Base-by-base conservation (phyloP, 192 early-diverging fungal genomes). In the Dimargaris cristalligena region DNA sequence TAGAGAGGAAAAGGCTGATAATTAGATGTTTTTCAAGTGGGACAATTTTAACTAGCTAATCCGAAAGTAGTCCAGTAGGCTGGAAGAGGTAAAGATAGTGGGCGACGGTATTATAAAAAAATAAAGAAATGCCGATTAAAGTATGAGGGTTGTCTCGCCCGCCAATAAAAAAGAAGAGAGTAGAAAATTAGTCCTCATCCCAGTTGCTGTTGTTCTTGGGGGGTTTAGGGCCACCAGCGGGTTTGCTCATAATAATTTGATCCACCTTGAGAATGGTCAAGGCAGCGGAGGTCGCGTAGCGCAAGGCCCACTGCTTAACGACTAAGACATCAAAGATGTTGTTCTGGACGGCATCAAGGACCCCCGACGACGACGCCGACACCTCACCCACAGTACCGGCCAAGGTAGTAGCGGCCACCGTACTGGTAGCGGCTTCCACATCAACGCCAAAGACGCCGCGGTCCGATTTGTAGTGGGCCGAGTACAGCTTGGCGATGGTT, bases 161-260 rank as follows among this genome's bases (percentile, higher is more conserved):
- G n/a, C n/a, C n/a, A n/a, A n/a, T n/a, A n/a, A n/a, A n/a, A n/a
- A n/a, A n/a, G n/a, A n/a, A n/a, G n/a, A n/a, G n/a, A n/a, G n/a
- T n/a, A n/a, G n/a, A 41, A 26, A 61, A 30, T 73, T 80, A 78
- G 65, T 85, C 86, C 68, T 91, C 85, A 68, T 94, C 91, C 91
- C 88, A 90, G 79, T 91, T 77, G 61, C 78, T 74, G 65, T 85
- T 78, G 74, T 89, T 74, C 84, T 91, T 87, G 63, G 86, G 86
- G 72, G 78, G 85, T 72, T 88, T 88, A 34, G 87, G 94, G 9
- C 94, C 94, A 58, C 94, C 94, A 22, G 94, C 92, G 44, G 85
- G 88, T 75, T 94, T 95, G 58, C 86, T 89, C 94, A 97, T 97
- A 73, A 97, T 94, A 67, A 97, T 91, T 85, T 96, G 93, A 76